Percentiles rank a stretch among this genome's conserved stretches.
Conservation (phyloP, 1,284 basidiomycete species). For the Cryptococcus sp. region DNA sequence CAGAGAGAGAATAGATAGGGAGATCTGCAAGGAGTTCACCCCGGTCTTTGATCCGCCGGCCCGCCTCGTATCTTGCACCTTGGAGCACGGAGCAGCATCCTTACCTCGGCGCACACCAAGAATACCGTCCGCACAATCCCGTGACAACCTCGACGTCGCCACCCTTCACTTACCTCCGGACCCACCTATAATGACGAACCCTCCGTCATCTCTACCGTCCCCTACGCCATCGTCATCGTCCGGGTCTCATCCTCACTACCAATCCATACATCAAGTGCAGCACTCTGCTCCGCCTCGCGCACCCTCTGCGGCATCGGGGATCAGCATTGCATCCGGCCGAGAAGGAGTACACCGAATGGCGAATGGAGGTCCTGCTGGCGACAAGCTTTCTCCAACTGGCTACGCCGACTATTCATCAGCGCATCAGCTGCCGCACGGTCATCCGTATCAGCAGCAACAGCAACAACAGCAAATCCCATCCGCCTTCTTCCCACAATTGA, state of each 20-base stretch:
- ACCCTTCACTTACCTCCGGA: not conserved
- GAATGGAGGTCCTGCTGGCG: constrained; percentile 2
- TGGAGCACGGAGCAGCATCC: too few relatives aligned
- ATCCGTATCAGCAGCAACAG: constrained; percentile 12
- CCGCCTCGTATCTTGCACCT: too few relatives aligned
- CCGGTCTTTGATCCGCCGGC: too few relatives aligned
- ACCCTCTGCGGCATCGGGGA: constrained; percentile 23
- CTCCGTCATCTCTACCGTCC: constrained; percentile 40
- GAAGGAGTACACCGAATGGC: constrained; percentile 8
- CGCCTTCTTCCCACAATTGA: constrained; percentile 39
- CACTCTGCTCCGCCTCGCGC: constrained; percentile 19
- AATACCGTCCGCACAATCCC: too few relatives aligned
- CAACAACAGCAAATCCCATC: constrained; percentile 8
- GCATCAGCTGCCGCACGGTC: constrained; percentile 7
- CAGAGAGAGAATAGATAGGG: too few relatives aligned
- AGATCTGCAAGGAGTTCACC: too few relatives aligned
- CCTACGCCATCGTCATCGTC: constrained; percentile 41
- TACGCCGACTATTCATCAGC: constrained; percentile 5
- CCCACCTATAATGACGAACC: constrained; percentile 31
- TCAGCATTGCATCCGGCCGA: constrained; percentile 17
- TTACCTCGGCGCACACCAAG: too few relatives aligned
- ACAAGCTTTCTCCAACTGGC: constrained; percentile 7
- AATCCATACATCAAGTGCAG: constrained; percentile 31
- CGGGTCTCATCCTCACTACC: constrained; percentile 24
- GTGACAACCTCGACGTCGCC: not conserved